These are phyloP conservation scores for Pulveroboletus ravenelii DNA, from an alignment of 768 basidiomycete species.

Conservation along the genomic window DNA sequence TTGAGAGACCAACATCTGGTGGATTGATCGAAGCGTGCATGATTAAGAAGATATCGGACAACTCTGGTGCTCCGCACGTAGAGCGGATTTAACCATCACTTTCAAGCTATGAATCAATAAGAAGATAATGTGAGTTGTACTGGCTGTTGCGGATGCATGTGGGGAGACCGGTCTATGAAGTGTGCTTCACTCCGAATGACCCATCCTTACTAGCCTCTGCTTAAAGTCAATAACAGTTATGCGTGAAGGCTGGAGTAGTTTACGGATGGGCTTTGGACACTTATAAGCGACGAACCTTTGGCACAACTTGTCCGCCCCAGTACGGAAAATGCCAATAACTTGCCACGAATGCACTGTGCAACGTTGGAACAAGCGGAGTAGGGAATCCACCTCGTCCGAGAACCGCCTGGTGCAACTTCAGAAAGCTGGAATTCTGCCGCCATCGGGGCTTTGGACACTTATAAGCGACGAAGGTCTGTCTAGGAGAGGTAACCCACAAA, in stretches of 20 bases:
- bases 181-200: not conserved
- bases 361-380: not conserved
- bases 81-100: not conserved
- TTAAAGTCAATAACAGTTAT: not conserved
- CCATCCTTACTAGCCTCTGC: not conserved
- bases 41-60: not conserved
- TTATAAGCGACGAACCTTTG: no score
- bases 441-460: not conserved
- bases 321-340: not conserved
- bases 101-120: not conserved
- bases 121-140: not conserved
- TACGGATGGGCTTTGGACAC: no score
- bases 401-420: not conserved
- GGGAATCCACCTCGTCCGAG: not conserved
- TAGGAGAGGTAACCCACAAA: not conserved
- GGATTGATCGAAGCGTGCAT: not conserved
- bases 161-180: not conserved
- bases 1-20: not conserved
- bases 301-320: no score
- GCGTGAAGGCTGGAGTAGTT: no score
- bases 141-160: not conserved
- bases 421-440: constrained; percentile 1
- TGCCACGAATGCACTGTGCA: not conserved
- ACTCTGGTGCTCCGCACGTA: not conserved
- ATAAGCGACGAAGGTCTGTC: not conserved